Conservation (phyloP, 352 stramenopile genomes). For the Globisporangium acanthophoron region DNA sequence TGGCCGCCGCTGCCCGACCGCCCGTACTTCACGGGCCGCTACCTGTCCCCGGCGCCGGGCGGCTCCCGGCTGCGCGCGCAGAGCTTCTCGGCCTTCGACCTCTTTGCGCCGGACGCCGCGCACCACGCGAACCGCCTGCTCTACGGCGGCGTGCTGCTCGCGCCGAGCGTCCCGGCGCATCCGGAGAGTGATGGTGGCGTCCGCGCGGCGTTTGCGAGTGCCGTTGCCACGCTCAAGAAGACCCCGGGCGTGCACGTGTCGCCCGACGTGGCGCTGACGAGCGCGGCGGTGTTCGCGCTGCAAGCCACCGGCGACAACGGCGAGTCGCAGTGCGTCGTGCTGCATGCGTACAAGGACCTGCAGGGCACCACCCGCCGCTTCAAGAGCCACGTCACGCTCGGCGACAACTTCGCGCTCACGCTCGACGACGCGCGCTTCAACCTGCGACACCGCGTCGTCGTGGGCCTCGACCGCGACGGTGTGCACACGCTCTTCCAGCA, state of each 20-base stretch:
- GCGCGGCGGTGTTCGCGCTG: slow-evolving; percentile 37
- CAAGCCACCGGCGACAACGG: slow-evolving; percentile 67
- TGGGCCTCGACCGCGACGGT: slow-evolving; percentile 66
- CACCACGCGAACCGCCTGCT: slow-evolving; percentile 29
- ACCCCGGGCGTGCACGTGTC: slow-evolving; percentile 36
- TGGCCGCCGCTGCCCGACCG: slow-evolving; percentile 43
- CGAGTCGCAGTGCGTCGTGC: slow-evolving; percentile 53
- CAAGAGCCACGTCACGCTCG: slow-evolving; percentile 63
- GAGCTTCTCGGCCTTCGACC: slow-evolving; percentile 49
- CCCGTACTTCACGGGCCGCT: slow-evolving; percentile 53
- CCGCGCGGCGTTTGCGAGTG: slow-evolving; percentile 37
- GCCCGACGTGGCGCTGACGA: slow-evolving; percentile 21
- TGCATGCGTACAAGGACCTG: slow-evolving; percentile 39
- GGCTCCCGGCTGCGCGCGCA: slow-evolving; percentile 36
- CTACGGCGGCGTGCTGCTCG: slow-evolving; percentile 58
- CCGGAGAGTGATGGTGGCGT: slow-evolving; percentile 31
- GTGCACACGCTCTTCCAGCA: slow-evolving; percentile 72
- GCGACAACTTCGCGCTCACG: slow-evolving; percentile 59
- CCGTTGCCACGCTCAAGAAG: slow-evolving; percentile 29
- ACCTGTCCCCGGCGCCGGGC: slow-evolving; percentile 45
- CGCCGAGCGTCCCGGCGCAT: slow-evolving; percentile 25
- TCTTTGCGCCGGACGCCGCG: slow-evolving; percentile 36
- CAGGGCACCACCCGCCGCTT: slow-evolving; percentile 35
- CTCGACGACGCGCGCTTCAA: slow-evolving; percentile 53
- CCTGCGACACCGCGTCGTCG: slow-evolving; percentile 48